A percentile compares a stretch with the other conserved stretches of the same genome.
These are phyloP conservation scores for Hyaloscypha finlandica DNA, from an alignment of 495 filamentous ascomycete genomes.

Conservation along the genomic window DNA sequence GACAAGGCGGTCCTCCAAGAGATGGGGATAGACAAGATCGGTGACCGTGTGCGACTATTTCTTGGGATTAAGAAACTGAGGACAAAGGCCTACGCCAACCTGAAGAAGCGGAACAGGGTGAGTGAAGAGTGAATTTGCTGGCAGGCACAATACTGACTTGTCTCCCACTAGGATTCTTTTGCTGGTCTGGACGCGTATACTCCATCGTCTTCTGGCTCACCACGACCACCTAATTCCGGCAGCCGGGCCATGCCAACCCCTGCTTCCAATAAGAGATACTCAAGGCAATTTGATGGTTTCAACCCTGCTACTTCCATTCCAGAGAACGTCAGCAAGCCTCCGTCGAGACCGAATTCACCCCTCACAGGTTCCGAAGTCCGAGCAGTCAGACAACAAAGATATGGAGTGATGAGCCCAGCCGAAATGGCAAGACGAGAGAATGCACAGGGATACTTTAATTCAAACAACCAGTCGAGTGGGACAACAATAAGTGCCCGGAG, in stretches of 20 bases:
- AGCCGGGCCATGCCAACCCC: slow-evolving; percentile 45
- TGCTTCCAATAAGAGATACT: slow-evolving; percentile 71
- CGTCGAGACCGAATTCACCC: slow-evolving; percentile 74
- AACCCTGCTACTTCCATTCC: slow-evolving; percentile 38
- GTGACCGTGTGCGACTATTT: slow-evolving; percentile 93
- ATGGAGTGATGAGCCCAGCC: slow-evolving; percentile 54
- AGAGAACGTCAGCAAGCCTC: slow-evolving; percentile 49
- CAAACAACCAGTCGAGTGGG: slow-evolving; percentile 46
- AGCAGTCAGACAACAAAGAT: slow-evolving; percentile 45
- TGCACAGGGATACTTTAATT: slow-evolving; percentile 50
- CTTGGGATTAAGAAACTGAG: slow-evolving; percentile 90
- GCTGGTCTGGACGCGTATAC: slow-evolving; percentile 66
- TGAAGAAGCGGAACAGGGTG: slow-evolving; percentile 86
- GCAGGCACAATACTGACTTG: background rate
- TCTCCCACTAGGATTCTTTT: slow-evolving; percentile 62
- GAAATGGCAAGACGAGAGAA: slow-evolving; percentile 52
- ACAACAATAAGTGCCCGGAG: slow-evolving; percentile 49
- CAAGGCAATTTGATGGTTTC: slow-evolving; percentile 60
- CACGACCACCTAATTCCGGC: slow-evolving; percentile 57
- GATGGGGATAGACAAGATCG: slow-evolving; percentile 97
- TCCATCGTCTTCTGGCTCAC: slow-evolving; percentile 66
- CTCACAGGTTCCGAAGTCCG: slow-evolving; percentile 54
- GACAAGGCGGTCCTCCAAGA: slow-evolving; percentile 96
- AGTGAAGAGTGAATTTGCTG: slow-evolving; percentile 22
- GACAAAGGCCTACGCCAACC: slow-evolving; percentile 79